Evolutionary conservation across 2,329 filamentous ascomycete genomes (phyloP).

Genomic region (Ophiostoma pallidulum): DNA sequence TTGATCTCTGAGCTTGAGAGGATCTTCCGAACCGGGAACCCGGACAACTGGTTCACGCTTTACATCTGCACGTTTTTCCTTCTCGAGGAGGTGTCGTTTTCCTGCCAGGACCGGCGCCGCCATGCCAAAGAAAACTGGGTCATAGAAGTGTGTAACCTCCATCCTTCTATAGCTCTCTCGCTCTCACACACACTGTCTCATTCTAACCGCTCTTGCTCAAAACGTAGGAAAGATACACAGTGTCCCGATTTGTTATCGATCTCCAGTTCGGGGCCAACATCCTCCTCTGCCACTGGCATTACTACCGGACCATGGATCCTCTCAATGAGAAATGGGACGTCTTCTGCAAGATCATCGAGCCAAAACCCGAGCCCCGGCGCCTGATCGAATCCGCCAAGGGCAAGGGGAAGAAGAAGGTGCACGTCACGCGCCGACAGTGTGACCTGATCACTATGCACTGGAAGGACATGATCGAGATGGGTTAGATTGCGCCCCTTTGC

Average conservation of each 20-base stretch:
- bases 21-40: conserved; percentile 27
- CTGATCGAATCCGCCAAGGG: conserved; percentile 20
- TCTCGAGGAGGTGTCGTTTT: conserved; percentile 32
- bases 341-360: conserved; percentile 14
- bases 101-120: conserved; percentile 32
- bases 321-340: conserved; percentile 22
- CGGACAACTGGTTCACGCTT: conserved; percentile 26
- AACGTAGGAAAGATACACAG: conserved; percentile 27
- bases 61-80: conserved; percentile 35
- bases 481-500: conserved; percentile 5
- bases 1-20: conserved; percentile 29
- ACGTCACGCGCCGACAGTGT: conserved; percentile 22
- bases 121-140: conserved; percentile 31
- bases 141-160: conserved; percentile 2
- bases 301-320: conserved; percentile 33
- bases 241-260: conserved; percentile 31
- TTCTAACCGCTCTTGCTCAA: too few species aligned
- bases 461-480: conserved; percentile 17
- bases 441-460: conserved; percentile 25
- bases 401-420: conserved; percentile 20
- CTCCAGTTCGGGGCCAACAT: conserved; percentile 38
- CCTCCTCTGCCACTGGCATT: conserved; percentile 41
- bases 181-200: too few species aligned
- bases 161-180: too few species aligned
- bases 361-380: neutral